A percentile compares a stretch with the other conserved stretches of the same genome.
Conservation (phyloP, 176 grass and related monocot species). For the Phoenix dactylifera region DNA sequence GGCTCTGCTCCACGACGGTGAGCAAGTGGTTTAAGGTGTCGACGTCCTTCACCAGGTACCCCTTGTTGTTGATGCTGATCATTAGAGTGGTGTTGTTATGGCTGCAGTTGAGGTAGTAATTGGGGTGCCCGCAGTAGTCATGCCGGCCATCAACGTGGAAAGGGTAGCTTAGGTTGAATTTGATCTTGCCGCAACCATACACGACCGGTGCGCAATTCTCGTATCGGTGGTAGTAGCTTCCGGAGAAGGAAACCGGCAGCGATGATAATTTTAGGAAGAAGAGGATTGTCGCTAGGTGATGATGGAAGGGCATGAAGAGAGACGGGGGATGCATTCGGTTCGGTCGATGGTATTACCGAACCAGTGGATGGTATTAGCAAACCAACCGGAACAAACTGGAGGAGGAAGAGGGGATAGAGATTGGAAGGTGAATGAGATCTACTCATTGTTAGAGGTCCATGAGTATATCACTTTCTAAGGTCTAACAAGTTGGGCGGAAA, state of each 20-base stretch:
- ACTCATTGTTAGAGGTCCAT: no score
- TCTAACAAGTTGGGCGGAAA: no score
- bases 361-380: no score
- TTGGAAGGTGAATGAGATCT: no score
- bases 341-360: no score
- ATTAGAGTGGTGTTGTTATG: background rate
- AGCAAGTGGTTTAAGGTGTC: background rate
- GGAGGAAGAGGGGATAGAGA: no score
- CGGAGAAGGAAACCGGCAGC: background rate
- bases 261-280: background rate
- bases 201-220: no score
- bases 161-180: conserved; percentile 10
- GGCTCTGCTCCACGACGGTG: background rate
- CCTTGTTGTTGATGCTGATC: background rate
- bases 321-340: background rate
- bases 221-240: background rate
- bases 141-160: conserved; percentile 14
- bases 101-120: conserved; percentile 2
- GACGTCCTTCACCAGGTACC: conserved; percentile 3
- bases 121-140: background rate
- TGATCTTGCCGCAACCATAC: background rate
- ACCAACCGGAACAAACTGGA: no score
- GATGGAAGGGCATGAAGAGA: background rate
- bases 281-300: background rate
- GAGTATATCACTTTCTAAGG: no score